phyloP scores from a whole-genome alignment of 1,284 basidiomycete genomes.

The Rhodotorula sp. region DNA sequence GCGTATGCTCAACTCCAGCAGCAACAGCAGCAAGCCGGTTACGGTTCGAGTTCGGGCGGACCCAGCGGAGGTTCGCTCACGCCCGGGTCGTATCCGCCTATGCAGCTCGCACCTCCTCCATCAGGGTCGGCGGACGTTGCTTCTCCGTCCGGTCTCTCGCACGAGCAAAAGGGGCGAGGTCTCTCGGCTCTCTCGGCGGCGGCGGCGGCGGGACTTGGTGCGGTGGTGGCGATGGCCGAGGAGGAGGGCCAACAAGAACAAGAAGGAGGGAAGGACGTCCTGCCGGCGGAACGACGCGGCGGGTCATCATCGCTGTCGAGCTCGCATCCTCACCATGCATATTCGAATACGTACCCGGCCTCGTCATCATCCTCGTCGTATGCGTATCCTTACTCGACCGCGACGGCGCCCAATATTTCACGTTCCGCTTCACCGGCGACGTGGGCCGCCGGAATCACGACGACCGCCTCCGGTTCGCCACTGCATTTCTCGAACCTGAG shows the following conservation, averaged over 20 bases:
- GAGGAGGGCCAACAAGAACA: background rate
- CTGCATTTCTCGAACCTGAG: background rate
- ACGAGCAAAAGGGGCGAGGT: background rate
- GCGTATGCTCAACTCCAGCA: background rate
- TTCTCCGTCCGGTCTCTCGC: background rate
- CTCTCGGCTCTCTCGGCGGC: background rate
- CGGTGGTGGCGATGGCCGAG: too few species aligned
- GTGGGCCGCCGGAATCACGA: background rate
- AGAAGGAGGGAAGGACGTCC: too few species aligned
- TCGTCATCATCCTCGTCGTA: too few species aligned
- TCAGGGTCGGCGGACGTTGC: background rate
- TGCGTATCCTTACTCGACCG: too few species aligned
- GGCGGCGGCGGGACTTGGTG: background rate
- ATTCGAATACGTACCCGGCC: background rate
- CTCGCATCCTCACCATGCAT: too few species aligned
- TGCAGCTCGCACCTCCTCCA: conserved; percentile 5
- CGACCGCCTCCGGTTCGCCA: background rate
- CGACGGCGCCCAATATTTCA: background rate
- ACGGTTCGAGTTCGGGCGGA: background rate
- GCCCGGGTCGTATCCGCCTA: conserved; percentile 15
- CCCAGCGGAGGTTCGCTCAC: background rate
- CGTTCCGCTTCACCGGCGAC: background rate
- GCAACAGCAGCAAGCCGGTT: background rate
- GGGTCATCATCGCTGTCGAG: too few species aligned
- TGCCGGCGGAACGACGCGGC: too few species aligned